A percentile compares a stretch with the other conserved stretches of the same genome.
Evolutionary conservation across 768 basidiomycete species (phyloP).

Genomic region (Calocybe cyanea): DNA sequence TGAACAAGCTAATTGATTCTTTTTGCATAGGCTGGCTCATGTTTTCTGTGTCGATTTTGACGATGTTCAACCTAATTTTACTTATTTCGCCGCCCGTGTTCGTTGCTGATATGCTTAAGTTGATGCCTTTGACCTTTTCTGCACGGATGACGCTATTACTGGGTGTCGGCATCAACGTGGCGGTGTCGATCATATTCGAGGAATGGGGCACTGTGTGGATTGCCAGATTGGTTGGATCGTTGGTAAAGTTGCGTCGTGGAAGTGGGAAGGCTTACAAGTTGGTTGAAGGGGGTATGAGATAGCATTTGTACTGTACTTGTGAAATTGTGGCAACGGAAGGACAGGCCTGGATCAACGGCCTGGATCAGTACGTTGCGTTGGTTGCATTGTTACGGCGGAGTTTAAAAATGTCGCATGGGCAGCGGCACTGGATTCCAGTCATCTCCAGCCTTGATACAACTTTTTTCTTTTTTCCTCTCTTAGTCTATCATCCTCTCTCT

Average conservation of each 20-base stretch:
- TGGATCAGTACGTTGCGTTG: too few relatives aligned
- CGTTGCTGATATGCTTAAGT: slow-evolving; percentile 60
- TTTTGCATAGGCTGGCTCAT: slow-evolving; percentile 64
- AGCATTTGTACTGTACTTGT: slow-evolving; percentile 6
- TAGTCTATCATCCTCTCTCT: slow-evolving; percentile 16
- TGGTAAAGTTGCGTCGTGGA: slow-evolving; percentile 39
- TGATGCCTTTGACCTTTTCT: slow-evolving; percentile 68
- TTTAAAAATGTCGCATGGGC: slow-evolving; percentile 12
- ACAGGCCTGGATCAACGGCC: too few relatives aligned
- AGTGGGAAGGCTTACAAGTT: slow-evolving; percentile 78
- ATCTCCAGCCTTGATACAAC: neutral
- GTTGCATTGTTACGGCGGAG: slow-evolving; percentile 23
- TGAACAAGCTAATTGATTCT: slow-evolving; percentile 1
- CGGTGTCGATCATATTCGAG: slow-evolving; percentile 72
- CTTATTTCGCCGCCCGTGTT: slow-evolving; percentile 66
- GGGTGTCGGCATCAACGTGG: slow-evolving; percentile 67
- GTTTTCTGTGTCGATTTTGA: slow-evolving; percentile 64
- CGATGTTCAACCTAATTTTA: slow-evolving; percentile 72
- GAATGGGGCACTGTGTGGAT: slow-evolving; percentile 63
- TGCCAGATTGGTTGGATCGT: slow-evolving; percentile 47
- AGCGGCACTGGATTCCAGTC: too few relatives aligned
- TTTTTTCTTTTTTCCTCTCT: slow-evolving; percentile 24
- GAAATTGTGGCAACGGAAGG: slow-evolving; percentile 7
- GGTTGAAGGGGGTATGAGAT: slow-evolving; percentile 70
- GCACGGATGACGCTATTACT: slow-evolving; percentile 70